Evolutionary conservation across 1,139 yeast genomes (phyloP).

Genomic region (Suhomyces bokatorum): DNA sequence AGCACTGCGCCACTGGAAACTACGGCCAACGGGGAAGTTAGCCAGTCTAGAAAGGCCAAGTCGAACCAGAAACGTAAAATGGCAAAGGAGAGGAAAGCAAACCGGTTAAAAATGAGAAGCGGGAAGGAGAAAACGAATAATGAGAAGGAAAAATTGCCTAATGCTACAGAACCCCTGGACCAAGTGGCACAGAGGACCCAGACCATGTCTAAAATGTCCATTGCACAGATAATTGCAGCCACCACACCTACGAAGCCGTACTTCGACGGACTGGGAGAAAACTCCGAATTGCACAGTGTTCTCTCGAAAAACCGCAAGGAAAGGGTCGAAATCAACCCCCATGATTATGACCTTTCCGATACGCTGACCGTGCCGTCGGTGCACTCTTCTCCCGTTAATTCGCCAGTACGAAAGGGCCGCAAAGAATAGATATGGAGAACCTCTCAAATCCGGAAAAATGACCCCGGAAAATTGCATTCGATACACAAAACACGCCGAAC

Average conservation of each 20-base stretch:
- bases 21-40: background rate
- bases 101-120: background rate
- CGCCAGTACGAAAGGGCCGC: background rate
- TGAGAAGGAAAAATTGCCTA: background rate
- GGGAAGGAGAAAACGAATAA: background rate
- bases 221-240: background rate
- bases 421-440: no score
- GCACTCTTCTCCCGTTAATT: constrained; percentile 5
- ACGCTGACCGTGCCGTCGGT: constrained; percentile 12
- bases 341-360: constrained; percentile 10
- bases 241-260: background rate
- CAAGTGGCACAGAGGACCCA: background rate
- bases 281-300: background rate
- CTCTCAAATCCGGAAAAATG: no score
- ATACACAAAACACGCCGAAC: no score
- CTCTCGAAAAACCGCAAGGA: background rate
- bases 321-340: constrained; percentile 5
- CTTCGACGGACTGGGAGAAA: background rate
- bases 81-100: background rate
- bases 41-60: background rate
- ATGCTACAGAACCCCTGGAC: background rate
- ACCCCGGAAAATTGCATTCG: no score
- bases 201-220: background rate
- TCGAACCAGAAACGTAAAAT: background rate
- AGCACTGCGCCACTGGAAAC: background rate